Base-by-base conservation (phyloP, 805 yeast species). In the Candida easanensis region DNA sequence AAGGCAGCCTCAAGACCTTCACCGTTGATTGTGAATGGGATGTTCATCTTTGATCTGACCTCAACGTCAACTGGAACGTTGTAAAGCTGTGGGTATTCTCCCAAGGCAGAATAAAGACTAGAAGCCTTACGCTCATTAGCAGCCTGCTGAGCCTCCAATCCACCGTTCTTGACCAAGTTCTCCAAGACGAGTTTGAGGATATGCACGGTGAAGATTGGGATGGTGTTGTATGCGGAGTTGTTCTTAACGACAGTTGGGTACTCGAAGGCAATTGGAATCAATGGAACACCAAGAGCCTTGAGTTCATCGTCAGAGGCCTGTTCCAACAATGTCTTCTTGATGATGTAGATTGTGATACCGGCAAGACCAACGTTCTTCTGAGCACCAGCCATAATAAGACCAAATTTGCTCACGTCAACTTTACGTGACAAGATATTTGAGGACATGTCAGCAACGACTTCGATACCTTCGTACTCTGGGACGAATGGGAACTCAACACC, bases 311-410 rank as follows among this genome's bases (percentile, higher is more conserved):
- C 86, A 3, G 79, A 53, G 4, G 88, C 80, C 51, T 79, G 79
- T 21, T 80, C 84, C 21, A 93, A 67, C 42, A 93, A 73, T 1
- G 82, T 60, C 63, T 89, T 91, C 66, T 87, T 88, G 65, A 90
- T 82, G 57, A 93, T 91, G 64, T 89, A 91, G 49, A 93, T 74
- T 14, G 97, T 84, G 51, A 93, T 78, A 30, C 99, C 99, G 9
- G 99, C 97, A 60, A 93, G 71, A 42, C 99, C 99, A 60, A 93
- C 88, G 64, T 93, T 93, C 68, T 93, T 93, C 69, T 93, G 99
- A 21, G 98, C 99, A 50, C 99, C 99, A 16, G 97, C 99, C 79
- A 90, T 82, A 49, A 93, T 82, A 21, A 89, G 70, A 39, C 97
- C 98, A 60, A 79, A 91, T 64, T 87, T 82, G 43, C 86, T 70